These are phyloP conservation scores for Fraxinus xanthoxyloides DNA, from an alignment of 305 asterid genomes.

Conservation along the genomic window DNA sequence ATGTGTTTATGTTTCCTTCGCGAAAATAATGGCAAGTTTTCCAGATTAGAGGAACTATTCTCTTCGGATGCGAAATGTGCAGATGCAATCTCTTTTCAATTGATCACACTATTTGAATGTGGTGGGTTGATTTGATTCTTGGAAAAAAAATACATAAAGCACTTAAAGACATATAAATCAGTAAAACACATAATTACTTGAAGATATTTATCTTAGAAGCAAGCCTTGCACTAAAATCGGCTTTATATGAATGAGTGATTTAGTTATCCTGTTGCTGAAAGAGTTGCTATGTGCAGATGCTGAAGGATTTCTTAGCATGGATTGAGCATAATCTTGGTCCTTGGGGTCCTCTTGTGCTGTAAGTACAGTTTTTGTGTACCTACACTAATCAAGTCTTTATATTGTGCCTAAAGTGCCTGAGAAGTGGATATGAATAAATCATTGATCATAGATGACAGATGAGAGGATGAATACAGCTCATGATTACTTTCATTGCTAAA, in stretches of 20 bases:
- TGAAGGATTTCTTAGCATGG: slow-evolving; percentile 90
- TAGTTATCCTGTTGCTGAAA: slow-evolving; percentile 14
- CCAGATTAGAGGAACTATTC: background rate
- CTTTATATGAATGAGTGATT: background rate
- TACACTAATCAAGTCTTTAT: background rate
- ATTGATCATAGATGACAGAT: background rate
- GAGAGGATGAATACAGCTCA: background rate
- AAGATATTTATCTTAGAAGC: background rate
- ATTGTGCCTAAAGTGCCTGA: background rate
- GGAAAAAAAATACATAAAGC: too few relatives aligned
- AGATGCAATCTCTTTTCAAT: background rate
- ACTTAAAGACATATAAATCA: background rate
- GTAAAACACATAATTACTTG: background rate
- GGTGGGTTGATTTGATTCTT: background rate
- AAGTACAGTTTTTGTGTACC: slow-evolving; percentile 38
- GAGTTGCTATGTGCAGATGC: slow-evolving; percentile 36
- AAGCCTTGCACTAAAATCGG: background rate
- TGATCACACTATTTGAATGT: background rate
- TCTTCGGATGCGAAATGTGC: too few relatives aligned
- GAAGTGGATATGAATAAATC: background rate
- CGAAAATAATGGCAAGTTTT: background rate
- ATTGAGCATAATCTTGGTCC: slow-evolving; percentile 94
- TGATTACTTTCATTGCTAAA: background rate
- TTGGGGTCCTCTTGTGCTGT: slow-evolving; percentile 99
- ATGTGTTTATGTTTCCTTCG: background rate